Base-by-base conservation (phyloP, 768 basidiomycete species). In the Stropharia rugosoannulata region DNA sequence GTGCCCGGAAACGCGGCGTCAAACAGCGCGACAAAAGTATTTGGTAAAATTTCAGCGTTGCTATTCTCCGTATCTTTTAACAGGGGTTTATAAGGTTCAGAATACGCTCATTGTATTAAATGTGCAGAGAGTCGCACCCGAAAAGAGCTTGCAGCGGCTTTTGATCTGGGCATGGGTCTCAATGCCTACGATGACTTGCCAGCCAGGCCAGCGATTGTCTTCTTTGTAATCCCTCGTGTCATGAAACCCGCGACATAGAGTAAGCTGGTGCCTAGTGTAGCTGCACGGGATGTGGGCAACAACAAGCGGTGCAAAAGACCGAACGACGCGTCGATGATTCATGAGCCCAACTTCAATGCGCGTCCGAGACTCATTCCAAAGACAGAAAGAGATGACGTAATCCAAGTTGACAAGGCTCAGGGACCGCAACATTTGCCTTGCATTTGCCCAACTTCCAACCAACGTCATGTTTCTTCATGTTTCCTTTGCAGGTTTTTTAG, bases 161-260 rank as follows among this genome's bases (percentile, higher is more conserved):
- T 89, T 91, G 66, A 99, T 83, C 68, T 98, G 96, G 0, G 94
- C 92, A 66, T 98, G 97, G 5, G 96, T 91, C 66, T 99, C 97
- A 45, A 99, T 87, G 13, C 97, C 97, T 32, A 98, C 85, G 39
- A 96, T 77, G 16, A 97, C 87, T 60, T 88, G 80, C 92, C 93
- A 98, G 18, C 87, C 93, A 13, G 87, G 88, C 90, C 90, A 91
- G 48, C 87, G 70, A 39, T 65, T 49, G 57, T 80, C 78, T 41
- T 73, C 71, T 44, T 62, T 60, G 61, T 71, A 67, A 36, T 49
- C 51, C 12, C 74, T 67, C 5, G 66, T 56, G 42, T 74, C 67
- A 62, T 75, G 72, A 56, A 75, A 74, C 52, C 64, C 44, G 50
- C 61, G 61, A 59, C 25, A 46, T 32, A 27, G 22, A 27, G 27